Base-by-base conservation (phyloP, 129 eudicot species). In the Smallanthus sonchifolius region DNA sequence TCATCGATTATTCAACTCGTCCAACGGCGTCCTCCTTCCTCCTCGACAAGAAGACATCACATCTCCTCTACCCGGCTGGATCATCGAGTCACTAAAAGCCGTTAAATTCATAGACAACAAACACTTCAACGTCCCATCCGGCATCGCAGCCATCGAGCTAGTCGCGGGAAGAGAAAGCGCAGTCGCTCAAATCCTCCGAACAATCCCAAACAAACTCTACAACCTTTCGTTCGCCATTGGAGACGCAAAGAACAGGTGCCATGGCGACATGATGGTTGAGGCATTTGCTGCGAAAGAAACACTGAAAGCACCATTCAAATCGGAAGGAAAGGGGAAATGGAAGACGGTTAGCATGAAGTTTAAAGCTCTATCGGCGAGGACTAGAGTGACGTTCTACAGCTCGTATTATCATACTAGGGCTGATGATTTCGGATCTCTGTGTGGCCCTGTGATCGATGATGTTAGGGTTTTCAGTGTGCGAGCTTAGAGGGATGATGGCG, bases 121-220 rank as follows among this genome's bases (percentile, higher is more conserved):
- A 44, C 87, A 85, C 74, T 92, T 92, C 87, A 87, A 80, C 32
- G 89, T 92, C 60, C 98, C 98, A 1, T 62, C 35, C 28, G 96
- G 98, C 11, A 35, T 40, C 10, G 81, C 84, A 1, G 98, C 96
- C 10, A 51, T 92, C 10, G 98, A 92, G 66, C 68, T 92, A 20
- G 91, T 92, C 11, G 98, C 98, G 34, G 98, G 98, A 9, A 78
- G 98, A 77, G 98, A 92, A 52, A 92, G 98, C 35, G 98, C 96
- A 2, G 24, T 92, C 44, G 94, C 98, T 36, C 91, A 85, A 74
- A 57, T 89, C 74, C 79, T 92, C 70, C 78, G 90, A 35, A 92
- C 98, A 0, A 19, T 77, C 67, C 88, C 91, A 0, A 83, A 83
- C 77, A 84, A 81, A 67, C 43, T 77, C 20, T 92, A 92, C 87